Evolutionary conservation across 768 basidiomycete genomes (phyloP).

Genomic region (Mrakia hoshinonis): DNA sequence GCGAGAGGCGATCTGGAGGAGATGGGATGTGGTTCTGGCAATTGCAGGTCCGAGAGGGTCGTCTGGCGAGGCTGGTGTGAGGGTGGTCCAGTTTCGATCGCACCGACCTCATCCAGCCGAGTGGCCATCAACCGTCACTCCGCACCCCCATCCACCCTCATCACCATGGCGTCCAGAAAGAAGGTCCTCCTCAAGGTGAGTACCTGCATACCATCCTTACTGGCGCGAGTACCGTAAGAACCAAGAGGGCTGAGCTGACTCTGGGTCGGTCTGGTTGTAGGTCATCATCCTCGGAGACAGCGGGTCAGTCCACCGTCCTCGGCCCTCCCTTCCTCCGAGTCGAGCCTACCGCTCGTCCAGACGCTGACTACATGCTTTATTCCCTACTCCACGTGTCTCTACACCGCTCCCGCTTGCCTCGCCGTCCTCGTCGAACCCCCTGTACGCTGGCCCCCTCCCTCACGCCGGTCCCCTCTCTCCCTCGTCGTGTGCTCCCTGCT

Average conservation of each 20-base stretch:
- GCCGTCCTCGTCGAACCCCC: background rate
- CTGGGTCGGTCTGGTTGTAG: conserved; percentile 64
- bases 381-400: background rate
- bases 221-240: conserved; percentile 23
- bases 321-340: background rate
- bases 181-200: conserved; percentile 47
- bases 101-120: no score
- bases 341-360: background rate
- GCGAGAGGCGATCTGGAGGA: no score
- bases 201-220: background rate
- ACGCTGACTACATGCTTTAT: background rate
- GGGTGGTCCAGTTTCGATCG: no score
- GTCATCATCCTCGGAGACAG: conserved; percentile 95
- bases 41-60: no score
- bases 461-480: background rate
- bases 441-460: background rate
- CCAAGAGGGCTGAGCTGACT: conserved; percentile 53
- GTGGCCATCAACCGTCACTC: no score
- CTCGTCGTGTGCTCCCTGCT: conserved; percentile 10
- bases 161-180: conserved; percentile 33
- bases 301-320: conserved; percentile 32
- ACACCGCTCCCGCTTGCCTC: background rate
- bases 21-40: no score
- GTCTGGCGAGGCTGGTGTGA: no score
- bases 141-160: background rate